phyloP scores from a whole-genome alignment of 495 filamentous ascomycete species.

The Sabuloglossum arenarium region DNA sequence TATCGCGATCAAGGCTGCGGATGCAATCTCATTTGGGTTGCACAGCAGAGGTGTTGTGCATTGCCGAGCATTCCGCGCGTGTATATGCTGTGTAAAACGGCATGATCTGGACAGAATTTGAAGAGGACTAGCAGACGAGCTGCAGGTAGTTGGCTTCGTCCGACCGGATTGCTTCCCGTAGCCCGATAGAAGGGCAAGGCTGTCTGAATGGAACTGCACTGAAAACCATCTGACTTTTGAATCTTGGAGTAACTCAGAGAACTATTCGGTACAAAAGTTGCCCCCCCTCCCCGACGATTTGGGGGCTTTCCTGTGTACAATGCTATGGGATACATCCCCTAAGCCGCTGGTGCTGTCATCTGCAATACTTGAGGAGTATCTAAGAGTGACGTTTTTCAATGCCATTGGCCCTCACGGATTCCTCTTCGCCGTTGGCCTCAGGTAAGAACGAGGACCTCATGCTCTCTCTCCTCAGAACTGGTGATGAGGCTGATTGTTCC shows the following conservation, averaged over 20 bases:
- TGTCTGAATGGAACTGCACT: not conserved
- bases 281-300: not conserved
- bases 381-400: not conserved
- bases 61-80: not conserved
- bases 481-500: not conserved
- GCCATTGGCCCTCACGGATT: not conserved
- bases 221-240: not conserved
- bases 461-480: not conserved
- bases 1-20: slow-evolving; percentile 1
- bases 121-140: not conserved
- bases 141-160: not conserved
- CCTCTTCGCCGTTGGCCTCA: not conserved
- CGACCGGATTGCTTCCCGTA: not conserved
- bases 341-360: not conserved
- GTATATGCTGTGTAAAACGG: not conserved
- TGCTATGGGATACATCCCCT: slow-evolving; percentile 1
- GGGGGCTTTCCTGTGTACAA: not conserved
- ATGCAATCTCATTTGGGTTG: not conserved
- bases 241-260: not conserved
- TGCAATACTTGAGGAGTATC: slow-evolving; percentile 1
- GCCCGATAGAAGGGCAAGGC: not conserved
- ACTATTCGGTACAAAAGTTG: slow-evolving; percentile 3
- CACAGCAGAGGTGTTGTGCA: not conserved
- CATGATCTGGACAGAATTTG: not conserved
- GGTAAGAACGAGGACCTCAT: not conserved